phyloP scores from a whole-genome alignment of 2,329 filamentous ascomycete genomes.

The Verticillium nonalfalfae region DNA sequence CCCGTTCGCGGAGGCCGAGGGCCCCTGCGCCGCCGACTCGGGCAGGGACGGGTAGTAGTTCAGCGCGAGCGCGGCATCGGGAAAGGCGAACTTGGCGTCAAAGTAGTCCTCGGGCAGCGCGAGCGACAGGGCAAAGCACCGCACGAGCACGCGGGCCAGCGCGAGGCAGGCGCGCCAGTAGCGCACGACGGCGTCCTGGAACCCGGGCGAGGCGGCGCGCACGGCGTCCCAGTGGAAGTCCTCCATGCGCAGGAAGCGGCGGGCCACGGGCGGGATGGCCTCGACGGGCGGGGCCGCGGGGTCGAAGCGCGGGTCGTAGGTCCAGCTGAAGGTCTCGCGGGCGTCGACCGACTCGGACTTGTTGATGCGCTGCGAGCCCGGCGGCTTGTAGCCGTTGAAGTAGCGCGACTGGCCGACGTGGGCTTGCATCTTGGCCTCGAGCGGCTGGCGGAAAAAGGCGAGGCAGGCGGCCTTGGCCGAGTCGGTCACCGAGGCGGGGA shows the following conservation, averaged over 20 bases:
- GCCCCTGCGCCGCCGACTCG: not conserved
- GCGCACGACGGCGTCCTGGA: conserved; percentile 36
- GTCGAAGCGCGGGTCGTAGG: conserved; percentile 47
- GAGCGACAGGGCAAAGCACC: conserved; percentile 48
- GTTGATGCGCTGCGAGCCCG: conserved; percentile 38
- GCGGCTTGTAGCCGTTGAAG: conserved; percentile 40
- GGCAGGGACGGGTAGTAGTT: conserved; percentile 30
- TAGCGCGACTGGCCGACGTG: conserved; percentile 28
- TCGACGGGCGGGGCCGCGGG: conserved; percentile 32
- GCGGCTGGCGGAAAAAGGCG: conserved; percentile 41
- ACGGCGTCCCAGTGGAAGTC: conserved; percentile 48
- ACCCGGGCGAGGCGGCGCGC: conserved; percentile 32
- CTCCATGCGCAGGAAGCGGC: conserved; percentile 34
- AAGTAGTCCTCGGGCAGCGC: conserved; percentile 48
- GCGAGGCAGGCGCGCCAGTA: conserved; percentile 43
- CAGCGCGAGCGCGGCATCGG: conserved; percentile 34
- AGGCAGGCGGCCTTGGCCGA: conserved; percentile 25
- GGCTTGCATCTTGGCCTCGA: conserved; percentile 32
- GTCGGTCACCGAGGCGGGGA: conserved; percentile 22
- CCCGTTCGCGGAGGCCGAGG: not conserved
- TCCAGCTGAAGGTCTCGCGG: conserved; percentile 44
- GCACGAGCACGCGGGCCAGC: conserved; percentile 43
- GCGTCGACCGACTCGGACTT: conserved; percentile 41
- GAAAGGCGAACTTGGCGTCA: conserved; percentile 45
- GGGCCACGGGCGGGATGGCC: conserved; percentile 35